Percentiles rank a stretch among this genome's conserved stretches.
phyloP scores from a whole-genome alignment of 768 basidiomycete species.

The Inosperma sp. region DNA sequence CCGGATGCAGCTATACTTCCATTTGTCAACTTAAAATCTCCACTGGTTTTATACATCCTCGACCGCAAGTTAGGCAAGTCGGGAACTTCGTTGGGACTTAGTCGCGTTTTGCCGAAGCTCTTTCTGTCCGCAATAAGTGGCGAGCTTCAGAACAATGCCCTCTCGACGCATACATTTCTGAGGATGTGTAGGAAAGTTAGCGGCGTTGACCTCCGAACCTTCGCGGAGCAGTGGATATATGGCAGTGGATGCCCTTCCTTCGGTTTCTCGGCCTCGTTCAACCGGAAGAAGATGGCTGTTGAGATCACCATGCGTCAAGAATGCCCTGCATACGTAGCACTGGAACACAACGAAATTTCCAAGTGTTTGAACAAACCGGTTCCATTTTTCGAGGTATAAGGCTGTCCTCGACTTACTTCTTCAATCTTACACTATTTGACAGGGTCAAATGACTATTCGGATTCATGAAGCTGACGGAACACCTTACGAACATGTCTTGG shows the following conservation, averaged over 20 bases:
- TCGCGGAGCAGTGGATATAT: conserved; percentile 99
- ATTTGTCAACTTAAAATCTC: conserved; percentile 93
- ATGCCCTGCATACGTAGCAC: conserved; percentile 68
- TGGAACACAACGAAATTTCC: conserved; percentile 64
- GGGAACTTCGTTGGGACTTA: conserved; percentile 90
- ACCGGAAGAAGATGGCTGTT: conserved; percentile 97
- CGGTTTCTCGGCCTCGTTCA: conserved; percentile 85
- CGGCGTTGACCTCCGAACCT: conserved; percentile 82
- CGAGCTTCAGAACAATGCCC: conserved; percentile 76
- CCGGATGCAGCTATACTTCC: conserved; percentile 75
- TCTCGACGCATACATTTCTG: conserved; percentile 89
- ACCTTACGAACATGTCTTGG: conserved; percentile 96
- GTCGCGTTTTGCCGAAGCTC: conserved; percentile 91
- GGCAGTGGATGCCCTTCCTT: conserved; percentile 95
- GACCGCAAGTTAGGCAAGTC: conserved; percentile 92
- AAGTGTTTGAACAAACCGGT: conserved; percentile 75
- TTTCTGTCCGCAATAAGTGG: conserved; percentile 92
- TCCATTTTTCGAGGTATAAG: conserved; percentile 75
- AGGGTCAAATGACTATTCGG: conserved; percentile 98
- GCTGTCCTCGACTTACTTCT: not conserved
- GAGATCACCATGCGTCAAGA: conserved; percentile 93
- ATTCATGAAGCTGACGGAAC: conserved; percentile 99
- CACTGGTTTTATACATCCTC: conserved; percentile 93
- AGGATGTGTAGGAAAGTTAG: conserved; percentile 90
- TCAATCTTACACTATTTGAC: conserved; percentile 5